These are phyloP conservation scores for Monosporozyma servazzii DNA, from an alignment of 805 yeast genomes.

Conservation along the genomic window DNA sequence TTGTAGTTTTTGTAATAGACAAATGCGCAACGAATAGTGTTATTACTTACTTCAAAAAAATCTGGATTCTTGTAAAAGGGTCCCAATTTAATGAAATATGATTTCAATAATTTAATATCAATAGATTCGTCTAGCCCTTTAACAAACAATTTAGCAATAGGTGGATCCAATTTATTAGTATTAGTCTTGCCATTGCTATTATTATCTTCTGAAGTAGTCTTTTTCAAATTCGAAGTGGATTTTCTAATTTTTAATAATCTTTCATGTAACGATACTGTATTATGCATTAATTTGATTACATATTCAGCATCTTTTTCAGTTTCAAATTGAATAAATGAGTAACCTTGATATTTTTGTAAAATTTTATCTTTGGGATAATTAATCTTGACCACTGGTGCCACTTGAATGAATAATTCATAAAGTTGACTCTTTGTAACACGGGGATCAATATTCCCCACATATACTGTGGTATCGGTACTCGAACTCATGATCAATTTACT, in stretches of 20 bases:
- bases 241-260: conserved; percentile 47
- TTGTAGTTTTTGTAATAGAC: conserved; percentile 56
- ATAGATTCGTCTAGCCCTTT: conserved; percentile 60
- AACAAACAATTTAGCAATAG: conserved; percentile 62
- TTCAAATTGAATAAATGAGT: conserved; percentile 73
- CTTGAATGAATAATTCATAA: conserved; percentile 77
- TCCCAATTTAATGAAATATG: conserved; percentile 59
- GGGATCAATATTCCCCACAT: conserved; percentile 76
- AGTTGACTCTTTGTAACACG: conserved; percentile 61
- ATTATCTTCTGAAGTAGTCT: conserved; percentile 6
- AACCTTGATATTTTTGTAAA: conserved; percentile 67
- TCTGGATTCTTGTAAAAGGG: conserved; percentile 41
- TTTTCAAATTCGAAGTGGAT: conserved; percentile 23
- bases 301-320: conserved; percentile 58
- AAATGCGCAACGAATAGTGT: conserved; percentile 48
- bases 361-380: conserved; percentile 75
- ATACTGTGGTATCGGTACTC: conserved; percentile 37
- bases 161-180: conserved; percentile 24
- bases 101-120: conserved; percentile 47
- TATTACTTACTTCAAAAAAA: conserved; percentile 25
- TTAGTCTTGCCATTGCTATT: conserved; percentile 15
- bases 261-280: conserved; percentile 46
- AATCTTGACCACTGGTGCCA: conserved; percentile 65
- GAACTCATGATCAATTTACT: neutral
- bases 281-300: conserved; percentile 49